Conservation (phyloP, 768 basidiomycete genomes). For the Cystobasidium tubakii region DNA sequence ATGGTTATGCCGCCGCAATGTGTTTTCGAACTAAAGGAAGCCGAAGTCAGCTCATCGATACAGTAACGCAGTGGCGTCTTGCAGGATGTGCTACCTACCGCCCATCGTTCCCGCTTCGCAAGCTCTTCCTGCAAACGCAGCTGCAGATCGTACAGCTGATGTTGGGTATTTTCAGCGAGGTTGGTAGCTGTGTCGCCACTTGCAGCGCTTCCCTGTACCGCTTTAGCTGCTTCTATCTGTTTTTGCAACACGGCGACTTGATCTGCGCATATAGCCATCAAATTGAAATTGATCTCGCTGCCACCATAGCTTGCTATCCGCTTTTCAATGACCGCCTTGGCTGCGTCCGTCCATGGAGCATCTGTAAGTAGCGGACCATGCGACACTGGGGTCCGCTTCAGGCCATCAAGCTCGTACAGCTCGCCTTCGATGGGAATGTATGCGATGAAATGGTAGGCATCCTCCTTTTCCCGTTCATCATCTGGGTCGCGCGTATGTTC, state of each 20-base stretch:
- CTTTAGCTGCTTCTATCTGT: constrained; percentile 56
- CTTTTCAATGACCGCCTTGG: constrained; percentile 75
- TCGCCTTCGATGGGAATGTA: constrained; percentile 78
- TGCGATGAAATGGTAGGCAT: constrained; percentile 95
- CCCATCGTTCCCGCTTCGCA: constrained; percentile 42
- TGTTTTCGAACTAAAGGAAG: constrained; percentile 69
- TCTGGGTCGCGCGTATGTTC: constrained; percentile 56
- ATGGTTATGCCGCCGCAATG: constrained; percentile 77
- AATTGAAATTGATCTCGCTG: constrained; percentile 88
- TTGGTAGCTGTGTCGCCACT: constrained; percentile 47
- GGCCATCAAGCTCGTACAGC: constrained; percentile 88
- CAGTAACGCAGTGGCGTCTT: constrained; percentile 57
- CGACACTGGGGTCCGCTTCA: constrained; percentile 69
- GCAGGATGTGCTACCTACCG: constrained; percentile 19
- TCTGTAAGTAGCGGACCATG: constrained; percentile 67
- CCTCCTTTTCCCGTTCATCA: constrained; percentile 60
- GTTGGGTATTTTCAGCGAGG: constrained; percentile 32
- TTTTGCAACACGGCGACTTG: constrained; percentile 65
- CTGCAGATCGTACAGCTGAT: constrained; percentile 25
- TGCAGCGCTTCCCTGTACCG: constrained; percentile 21
- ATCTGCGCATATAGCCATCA: constrained; percentile 78
- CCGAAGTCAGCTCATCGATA: constrained; percentile 47
- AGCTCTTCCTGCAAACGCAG: constrained; percentile 44
- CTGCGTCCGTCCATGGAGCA: constrained; percentile 74
- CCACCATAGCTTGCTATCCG: constrained; percentile 85